phyloP scores from a whole-genome alignment of 2,329 filamentous ascomycete species.

The Phaeomoniella chlamydospora region DNA sequence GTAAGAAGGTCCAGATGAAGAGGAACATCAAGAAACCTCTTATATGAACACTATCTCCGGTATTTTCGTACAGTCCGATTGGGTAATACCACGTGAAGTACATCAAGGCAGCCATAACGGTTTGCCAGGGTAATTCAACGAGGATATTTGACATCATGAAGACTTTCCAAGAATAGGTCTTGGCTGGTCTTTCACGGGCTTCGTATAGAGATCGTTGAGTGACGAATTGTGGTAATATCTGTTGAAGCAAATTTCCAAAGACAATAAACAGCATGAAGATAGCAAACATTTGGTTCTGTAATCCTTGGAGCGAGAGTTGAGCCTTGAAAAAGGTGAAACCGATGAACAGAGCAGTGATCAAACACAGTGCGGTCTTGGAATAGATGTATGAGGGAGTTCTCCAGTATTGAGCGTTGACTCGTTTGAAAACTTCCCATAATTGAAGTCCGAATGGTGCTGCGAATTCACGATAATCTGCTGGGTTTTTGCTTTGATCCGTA shows the following conservation, averaged over 20 bases:
- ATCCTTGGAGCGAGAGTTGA: conserved; percentile 59
- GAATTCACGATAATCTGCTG: conserved; percentile 58
- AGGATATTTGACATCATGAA: conserved; percentile 59
- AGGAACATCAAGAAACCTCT: conserved; percentile 53
- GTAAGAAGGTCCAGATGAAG: conserved; percentile 49
- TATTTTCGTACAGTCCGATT: conserved; percentile 31
- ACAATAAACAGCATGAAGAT: conserved; percentile 77
- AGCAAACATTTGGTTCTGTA: conserved; percentile 83
- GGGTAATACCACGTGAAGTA: conserved; percentile 58
- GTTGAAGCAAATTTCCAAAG: conserved; percentile 45
- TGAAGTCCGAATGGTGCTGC: conserved; percentile 61
- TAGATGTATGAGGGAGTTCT: conserved; percentile 81
- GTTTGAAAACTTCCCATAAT: conserved; percentile 50
- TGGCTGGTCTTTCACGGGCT: conserved; percentile 46
- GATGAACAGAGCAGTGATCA: conserved; percentile 56
- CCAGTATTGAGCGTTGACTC: conserved; percentile 88
- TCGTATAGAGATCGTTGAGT: conserved; percentile 46
- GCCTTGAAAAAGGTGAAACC: conserved; percentile 72
- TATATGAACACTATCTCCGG: conserved; percentile 25
- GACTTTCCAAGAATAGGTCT: conserved; percentile 60
- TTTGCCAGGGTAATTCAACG: conserved; percentile 55
- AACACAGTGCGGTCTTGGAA: conserved; percentile 58
- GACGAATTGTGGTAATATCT: conserved; percentile 46
- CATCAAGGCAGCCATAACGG: conserved; percentile 47
- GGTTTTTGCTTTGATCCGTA: conserved; percentile 27